A percentile compares a stretch with the other conserved stretches of the same genome.
Evolutionary conservation across 495 filamentous ascomycete genomes (phyloP).

Genomic region (Chaetomium tenue): DNA sequence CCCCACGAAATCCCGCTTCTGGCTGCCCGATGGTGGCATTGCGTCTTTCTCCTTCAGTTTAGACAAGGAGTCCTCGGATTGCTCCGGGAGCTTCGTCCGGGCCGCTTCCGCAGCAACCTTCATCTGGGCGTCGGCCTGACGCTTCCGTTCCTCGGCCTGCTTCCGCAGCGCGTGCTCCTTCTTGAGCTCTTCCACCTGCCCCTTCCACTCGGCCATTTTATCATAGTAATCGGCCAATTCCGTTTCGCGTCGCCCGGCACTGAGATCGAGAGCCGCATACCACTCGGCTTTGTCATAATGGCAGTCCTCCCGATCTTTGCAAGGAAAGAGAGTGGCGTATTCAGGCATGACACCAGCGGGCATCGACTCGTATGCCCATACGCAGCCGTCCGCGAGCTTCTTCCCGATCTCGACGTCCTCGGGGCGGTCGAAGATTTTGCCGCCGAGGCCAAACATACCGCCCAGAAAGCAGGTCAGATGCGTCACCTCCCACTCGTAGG

Average conservation of each 20-base stretch:
- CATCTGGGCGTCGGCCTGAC: conserved; percentile 15
- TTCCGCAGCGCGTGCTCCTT: conserved; percentile 18
- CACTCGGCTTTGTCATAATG: conserved; percentile 73
- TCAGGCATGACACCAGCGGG: conserved; percentile 92
- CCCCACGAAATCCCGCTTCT: conserved; percentile 2
- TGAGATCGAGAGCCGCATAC: conserved; percentile 56
- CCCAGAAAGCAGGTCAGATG: conserved; percentile 90
- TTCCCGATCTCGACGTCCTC: conserved; percentile 77
- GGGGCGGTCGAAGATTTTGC: conserved; percentile 77
- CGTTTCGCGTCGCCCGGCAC: conserved; percentile 35
- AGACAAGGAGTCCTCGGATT: neutral
- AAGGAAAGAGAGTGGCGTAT: conserved; percentile 61
- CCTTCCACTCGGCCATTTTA: conserved; percentile 37
- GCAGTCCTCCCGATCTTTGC: conserved; percentile 63
- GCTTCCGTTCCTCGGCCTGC: conserved; percentile 13
- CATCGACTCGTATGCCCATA: conserved; percentile 86
- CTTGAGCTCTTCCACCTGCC: conserved; percentile 29
- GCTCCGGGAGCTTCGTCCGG: conserved; percentile 9
- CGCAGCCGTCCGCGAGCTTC: conserved; percentile 86
- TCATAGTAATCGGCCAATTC: conserved; percentile 43
- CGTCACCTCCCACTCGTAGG: conserved; percentile 59
- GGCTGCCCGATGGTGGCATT: neutral
- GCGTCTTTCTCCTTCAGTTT: conserved; percentile 18
- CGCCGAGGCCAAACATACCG: conserved; percentile 89
- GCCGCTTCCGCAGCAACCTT: conserved; percentile 24